Base-by-base conservation (phyloP, 2,329 filamentous ascomycete species). In the Dothideomycetidae sp. region DNA sequence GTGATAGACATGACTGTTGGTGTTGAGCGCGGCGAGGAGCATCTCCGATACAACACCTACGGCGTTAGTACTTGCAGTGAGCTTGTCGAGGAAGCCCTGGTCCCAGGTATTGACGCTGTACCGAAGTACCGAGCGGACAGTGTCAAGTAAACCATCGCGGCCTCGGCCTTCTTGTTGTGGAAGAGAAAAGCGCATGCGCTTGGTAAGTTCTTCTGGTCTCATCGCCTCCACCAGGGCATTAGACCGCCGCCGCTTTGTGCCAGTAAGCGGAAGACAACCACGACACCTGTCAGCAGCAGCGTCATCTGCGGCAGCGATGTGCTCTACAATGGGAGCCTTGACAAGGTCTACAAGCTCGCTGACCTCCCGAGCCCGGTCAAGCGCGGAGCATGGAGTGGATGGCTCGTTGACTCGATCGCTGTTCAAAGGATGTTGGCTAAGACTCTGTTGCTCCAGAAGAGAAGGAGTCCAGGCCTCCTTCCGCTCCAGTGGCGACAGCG, bases 61-160 rank as follows among this genome's bases (percentile, higher is more conserved):
- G 29, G 88, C 79, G 53, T 90, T 90, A 28, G 83, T 92, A 46
- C 78, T 80, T 11, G 81, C 75, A 58, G 94, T 96, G 12, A 96
- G 67, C 63, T 98, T 96, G 61, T 94, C 86, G 52, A 96, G 62
- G 59, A 96, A 98, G 9, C 88, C 88, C 58, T 93, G 86, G 52
- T 93, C 81, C 82, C 86, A 96, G 12, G 88, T 94, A 61, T 98
- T 98, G 53, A 96, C 88, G 52, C 81, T 90, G 58, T 92, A 85
- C 46, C 73, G 68, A 29, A 96, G 66, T 12, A 94, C 67, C 42
- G 75, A 71, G 46, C 75, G 64, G 31, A 93, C 69, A 3, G 73
- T 40, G 2, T 52, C 39, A 11, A 67, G 29, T 10, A 68, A 44
- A 7, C 61, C 64, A 7, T 60, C 54, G 43, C 59, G 64, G 16